Evolutionary conservation across 2,329 filamentous ascomycete species (phyloP).

Genomic region (Aspergillus sp.): DNA sequence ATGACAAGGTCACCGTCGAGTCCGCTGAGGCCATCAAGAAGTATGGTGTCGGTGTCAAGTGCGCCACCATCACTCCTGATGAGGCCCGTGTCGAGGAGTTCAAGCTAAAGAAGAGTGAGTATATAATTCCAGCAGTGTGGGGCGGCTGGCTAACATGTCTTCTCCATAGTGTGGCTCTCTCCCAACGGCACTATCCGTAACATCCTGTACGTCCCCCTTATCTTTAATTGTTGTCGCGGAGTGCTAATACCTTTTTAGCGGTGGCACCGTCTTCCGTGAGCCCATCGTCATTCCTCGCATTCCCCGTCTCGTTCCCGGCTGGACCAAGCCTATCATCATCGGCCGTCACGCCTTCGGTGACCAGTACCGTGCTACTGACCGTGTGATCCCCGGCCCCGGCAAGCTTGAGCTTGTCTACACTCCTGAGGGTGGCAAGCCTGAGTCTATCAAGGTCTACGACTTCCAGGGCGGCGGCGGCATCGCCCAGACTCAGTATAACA

Average conservation of each 20-base stretch:
- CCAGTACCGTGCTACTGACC: slow-evolving; percentile 96
- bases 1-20: slow-evolving; percentile 93
- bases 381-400: slow-evolving; percentile 76
- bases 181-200: slow-evolving; percentile 86
- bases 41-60: slow-evolving; percentile 98
- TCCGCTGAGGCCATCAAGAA: slow-evolving; percentile 98
- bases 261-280: slow-evolving; percentile 98
- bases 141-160: slow-evolving; percentile 14
- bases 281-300: slow-evolving; percentile 95
- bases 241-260: slow-evolving; percentile 44
- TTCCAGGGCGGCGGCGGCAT: slow-evolving; percentile 84
- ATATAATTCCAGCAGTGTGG: slow-evolving; percentile 3
- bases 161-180: slow-evolving; percentile 81
- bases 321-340: slow-evolving; percentile 99
- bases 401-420: slow-evolving; percentile 95
- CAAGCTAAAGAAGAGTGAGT: slow-evolving; percentile 92
- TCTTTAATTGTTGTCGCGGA: not conserved
- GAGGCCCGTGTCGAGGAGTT: slow-evolving; percentile 97
- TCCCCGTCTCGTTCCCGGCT: slow-evolving; percentile 89
- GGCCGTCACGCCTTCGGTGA: slow-evolving; percentile 97
- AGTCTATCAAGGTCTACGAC: slow-evolving; percentile 86
- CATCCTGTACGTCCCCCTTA: slow-evolving; percentile 51
- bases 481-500: slow-evolving; percentile 97
- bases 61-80: slow-evolving; percentile 97
- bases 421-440: slow-evolving; percentile 71